A percentile compares a stretch with the other conserved stretches of the same genome.
These are phyloP conservation scores for Fusarium floridanum DNA, from an alignment of 2,329 filamentous ascomycete species.

Conservation along the genomic window DNA sequence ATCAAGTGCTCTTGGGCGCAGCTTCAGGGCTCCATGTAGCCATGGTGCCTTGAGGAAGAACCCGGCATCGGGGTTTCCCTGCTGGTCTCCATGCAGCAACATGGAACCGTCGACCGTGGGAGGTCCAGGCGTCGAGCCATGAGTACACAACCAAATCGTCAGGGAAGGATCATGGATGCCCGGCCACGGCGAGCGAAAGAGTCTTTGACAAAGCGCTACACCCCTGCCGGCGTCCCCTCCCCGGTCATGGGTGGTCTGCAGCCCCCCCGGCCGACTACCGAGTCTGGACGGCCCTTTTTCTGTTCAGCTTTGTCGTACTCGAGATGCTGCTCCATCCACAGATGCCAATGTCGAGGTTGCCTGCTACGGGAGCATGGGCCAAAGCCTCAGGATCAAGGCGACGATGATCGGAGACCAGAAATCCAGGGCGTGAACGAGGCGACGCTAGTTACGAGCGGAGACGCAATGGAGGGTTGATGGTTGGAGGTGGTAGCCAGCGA, in stretches of 20 bases:
- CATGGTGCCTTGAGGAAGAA: slow-evolving; percentile 14
- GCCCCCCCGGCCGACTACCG: slow-evolving; percentile 8
- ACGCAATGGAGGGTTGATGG: slow-evolving; percentile 30
- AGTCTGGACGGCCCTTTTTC: background rate
- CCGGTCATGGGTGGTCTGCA: slow-evolving; percentile 27
- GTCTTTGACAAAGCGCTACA: slow-evolving; percentile 32
- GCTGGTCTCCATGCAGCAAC: slow-evolving; percentile 26
- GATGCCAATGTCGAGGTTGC: background rate
- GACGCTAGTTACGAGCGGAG: slow-evolving; percentile 38
- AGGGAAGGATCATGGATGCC: slow-evolving; percentile 39
- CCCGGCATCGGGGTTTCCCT: slow-evolving; percentile 6
- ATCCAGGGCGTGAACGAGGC: slow-evolving; percentile 36
- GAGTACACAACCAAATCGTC: slow-evolving; percentile 27
- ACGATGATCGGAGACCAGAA: slow-evolving; percentile 8
- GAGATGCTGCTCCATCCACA: background rate
- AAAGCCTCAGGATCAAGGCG: background rate
- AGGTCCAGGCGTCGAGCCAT: slow-evolving; percentile 33
- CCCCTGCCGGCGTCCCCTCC: slow-evolving; percentile 28
- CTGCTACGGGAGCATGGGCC: background rate
- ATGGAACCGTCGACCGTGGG: slow-evolving; percentile 20
- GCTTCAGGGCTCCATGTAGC: slow-evolving; percentile 21
- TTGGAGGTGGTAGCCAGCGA: slow-evolving; percentile 27
- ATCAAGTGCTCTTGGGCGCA: slow-evolving; percentile 18
- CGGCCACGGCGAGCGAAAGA: slow-evolving; percentile 27
- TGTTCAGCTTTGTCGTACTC: slow-evolving; percentile 2